Conservation (phyloP, 768 basidiomycete genomes). For the Lyophyllum semitale region DNA sequence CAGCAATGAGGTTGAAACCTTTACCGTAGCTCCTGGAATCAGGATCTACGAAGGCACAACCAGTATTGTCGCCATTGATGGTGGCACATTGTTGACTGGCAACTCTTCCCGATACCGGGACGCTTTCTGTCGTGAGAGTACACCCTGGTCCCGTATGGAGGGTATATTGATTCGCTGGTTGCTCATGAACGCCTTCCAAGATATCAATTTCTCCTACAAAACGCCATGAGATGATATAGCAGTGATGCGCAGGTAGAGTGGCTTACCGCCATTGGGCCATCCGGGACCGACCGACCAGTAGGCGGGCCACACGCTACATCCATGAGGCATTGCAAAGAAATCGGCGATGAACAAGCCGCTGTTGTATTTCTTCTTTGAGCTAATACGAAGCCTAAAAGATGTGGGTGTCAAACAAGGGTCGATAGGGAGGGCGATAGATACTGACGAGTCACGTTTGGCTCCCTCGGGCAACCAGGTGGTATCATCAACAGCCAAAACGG, state of each 20-base stretch:
- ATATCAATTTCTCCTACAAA: slow-evolving; percentile 67
- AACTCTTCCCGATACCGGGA: slow-evolving; percentile 25
- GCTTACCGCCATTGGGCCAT: slow-evolving; percentile 40
- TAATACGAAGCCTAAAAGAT: slow-evolving; percentile 63
- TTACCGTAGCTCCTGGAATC: slow-evolving; percentile 41
- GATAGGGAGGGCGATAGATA: slow-evolving; percentile 13
- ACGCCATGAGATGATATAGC: slow-evolving; percentile 40
- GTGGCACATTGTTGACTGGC: slow-evolving; percentile 41
- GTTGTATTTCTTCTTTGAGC: slow-evolving; percentile 59
- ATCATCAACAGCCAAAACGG: slow-evolving; percentile 65
- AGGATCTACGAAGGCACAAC: slow-evolving; percentile 51
- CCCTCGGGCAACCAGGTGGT: slow-evolving; percentile 47
- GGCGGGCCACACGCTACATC: slow-evolving; percentile 66
- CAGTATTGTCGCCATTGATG: slow-evolving; percentile 39
- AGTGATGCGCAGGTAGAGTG: background rate
- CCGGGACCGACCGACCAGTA: slow-evolving; percentile 50
- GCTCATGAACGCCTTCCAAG: slow-evolving; percentile 70
- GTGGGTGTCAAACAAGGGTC: background rate
- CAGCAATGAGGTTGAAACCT: slow-evolving; percentile 43
- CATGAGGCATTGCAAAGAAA: slow-evolving; percentile 68
- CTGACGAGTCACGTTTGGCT: slow-evolving; percentile 57
- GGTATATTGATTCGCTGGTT: slow-evolving; percentile 61
- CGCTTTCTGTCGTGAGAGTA: slow-evolving; percentile 28
- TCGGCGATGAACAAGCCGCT: slow-evolving; percentile 79
- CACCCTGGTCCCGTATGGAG: slow-evolving; percentile 58